These are phyloP conservation scores for Tolypocladium sp. DNA, from an alignment of 2,329 filamentous ascomycete genomes.

Conservation along the genomic window DNA sequence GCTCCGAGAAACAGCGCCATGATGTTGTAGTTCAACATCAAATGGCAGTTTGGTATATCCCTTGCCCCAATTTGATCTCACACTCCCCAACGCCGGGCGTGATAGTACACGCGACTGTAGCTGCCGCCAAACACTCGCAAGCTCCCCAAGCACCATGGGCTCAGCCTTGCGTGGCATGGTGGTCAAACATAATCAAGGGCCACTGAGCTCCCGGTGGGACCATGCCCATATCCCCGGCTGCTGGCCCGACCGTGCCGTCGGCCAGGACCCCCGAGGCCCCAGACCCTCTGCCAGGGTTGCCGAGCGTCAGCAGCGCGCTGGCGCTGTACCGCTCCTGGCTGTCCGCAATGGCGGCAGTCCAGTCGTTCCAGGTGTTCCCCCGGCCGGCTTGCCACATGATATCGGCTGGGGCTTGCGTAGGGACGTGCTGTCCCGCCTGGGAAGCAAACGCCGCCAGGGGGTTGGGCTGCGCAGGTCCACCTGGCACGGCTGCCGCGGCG, in stretches of 20 bases:
- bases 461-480: conserved; percentile 18
- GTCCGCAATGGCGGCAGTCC: conserved; percentile 42
- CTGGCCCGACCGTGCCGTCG: conserved; percentile 1
- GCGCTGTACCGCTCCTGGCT: conserved; percentile 40
- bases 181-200: conserved; percentile 22
- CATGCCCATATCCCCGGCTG: conserved; percentile 12
- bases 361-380: conserved; percentile 44
- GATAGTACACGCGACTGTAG: conserved; percentile 5
- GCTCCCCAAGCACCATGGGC: neutral
- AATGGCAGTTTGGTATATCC: neutral
- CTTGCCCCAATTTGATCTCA: neutral
- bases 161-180: conserved; percentile 5
- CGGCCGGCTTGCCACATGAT: conserved; percentile 22
- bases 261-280: neutral
- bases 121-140: neutral
- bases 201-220: conserved; percentile 18
- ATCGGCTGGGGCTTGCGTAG: conserved; percentile 13
- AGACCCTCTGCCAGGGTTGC: conserved; percentile 13
- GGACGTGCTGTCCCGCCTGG: conserved; percentile 26
- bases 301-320: conserved; percentile 37
- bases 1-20: neutral
- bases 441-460: conserved; percentile 30
- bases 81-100: neutral
- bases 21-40: too few species aligned
- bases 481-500: neutral